A percentile compares a stretch with the other conserved stretches of the same genome.
Evolutionary conservation across 805 yeast genomes (phyloP).

Genomic region (Millerago galiae): DNA sequence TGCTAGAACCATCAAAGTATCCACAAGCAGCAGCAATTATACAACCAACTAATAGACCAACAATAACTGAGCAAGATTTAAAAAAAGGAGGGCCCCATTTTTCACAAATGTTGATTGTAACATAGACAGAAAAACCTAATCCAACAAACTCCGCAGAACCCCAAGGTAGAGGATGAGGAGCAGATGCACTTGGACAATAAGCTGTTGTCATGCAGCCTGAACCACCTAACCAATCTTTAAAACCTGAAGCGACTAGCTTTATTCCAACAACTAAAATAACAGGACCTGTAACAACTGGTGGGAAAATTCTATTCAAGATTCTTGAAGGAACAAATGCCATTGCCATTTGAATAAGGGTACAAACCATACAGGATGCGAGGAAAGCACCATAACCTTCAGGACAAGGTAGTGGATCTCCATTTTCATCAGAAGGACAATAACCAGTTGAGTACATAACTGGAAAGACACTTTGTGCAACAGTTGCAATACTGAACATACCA

Average conservation of each 20-base stretch:
- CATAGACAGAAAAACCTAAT: slow-evolving; percentile 75
- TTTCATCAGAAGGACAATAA: slow-evolving; percentile 52
- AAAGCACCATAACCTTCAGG: slow-evolving; percentile 89
- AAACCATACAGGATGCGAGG: slow-evolving; percentile 68
- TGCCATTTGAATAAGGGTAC: slow-evolving; percentile 67
- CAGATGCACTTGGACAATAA: slow-evolving; percentile 37
- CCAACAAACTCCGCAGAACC: slow-evolving; percentile 90
- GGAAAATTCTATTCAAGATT: slow-evolving; percentile 65
- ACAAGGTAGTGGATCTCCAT: slow-evolving; percentile 68
- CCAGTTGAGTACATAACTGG: slow-evolving; percentile 78
- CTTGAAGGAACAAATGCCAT: slow-evolving; percentile 75
- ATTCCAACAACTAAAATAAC: slow-evolving; percentile 83
- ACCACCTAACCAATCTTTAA: slow-evolving; percentile 87
- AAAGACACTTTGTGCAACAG: slow-evolving; percentile 68
- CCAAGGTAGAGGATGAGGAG: slow-evolving; percentile 61
- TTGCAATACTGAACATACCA: slow-evolving; percentile 81
- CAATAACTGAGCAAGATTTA: slow-evolving; percentile 89
- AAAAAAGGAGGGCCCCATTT: slow-evolving; percentile 90
- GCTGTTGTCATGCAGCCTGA: slow-evolving; percentile 45
- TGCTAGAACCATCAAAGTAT: slow-evolving; percentile 56
- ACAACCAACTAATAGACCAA: slow-evolving; percentile 81
- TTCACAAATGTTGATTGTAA: slow-evolving; percentile 68
- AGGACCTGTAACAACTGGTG: slow-evolving; percentile 90
- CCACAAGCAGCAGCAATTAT: slow-evolving; percentile 90
- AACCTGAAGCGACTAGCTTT: slow-evolving; percentile 61